phyloP scores from a whole-genome alignment of 352 stramenopile genomes.

The Phytopythium mirpurense region DNA sequence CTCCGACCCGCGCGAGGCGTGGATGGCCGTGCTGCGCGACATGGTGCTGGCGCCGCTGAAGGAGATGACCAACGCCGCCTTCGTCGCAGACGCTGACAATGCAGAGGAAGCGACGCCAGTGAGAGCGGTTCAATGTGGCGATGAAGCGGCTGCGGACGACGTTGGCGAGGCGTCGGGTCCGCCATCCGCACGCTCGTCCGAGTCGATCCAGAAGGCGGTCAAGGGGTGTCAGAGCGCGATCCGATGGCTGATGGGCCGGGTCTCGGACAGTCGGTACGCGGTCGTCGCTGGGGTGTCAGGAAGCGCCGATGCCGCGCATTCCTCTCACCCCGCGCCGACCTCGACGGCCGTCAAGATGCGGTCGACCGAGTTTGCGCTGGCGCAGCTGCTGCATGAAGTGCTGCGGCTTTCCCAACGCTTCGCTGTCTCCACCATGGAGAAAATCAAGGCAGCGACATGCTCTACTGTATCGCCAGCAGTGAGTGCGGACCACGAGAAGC shows the following conservation, averaged over 20 bases:
- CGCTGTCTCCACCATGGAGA: background rate
- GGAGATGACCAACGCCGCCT: constrained; percentile 1
- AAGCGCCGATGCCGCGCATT: too few species aligned
- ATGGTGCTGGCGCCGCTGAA: constrained; percentile 22
- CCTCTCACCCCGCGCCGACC: constrained; percentile 10
- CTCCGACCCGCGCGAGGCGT: constrained; percentile 18
- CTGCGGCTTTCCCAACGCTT: constrained; percentile 22
- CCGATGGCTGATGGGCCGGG: constrained; percentile 36
- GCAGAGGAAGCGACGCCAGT: too few species aligned
- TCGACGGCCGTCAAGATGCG: constrained; percentile 16
- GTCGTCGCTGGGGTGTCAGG: background rate
- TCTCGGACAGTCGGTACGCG: constrained; percentile 18
- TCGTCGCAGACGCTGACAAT: background rate
- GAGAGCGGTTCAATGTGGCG: too few species aligned
- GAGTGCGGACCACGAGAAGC: background rate
- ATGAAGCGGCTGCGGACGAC: background rate
- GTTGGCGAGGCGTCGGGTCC: background rate
- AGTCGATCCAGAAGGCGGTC: constrained; percentile 20
- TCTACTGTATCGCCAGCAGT: background rate
- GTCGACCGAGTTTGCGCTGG: constrained; percentile 43
- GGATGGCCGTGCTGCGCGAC: constrained; percentile 21
- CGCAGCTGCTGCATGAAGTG: constrained; percentile 41
- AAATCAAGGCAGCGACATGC: background rate
- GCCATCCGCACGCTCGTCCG: background rate
- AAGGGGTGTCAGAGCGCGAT: constrained; percentile 32